Conservation (phyloP, 1,284 basidiomycete genomes). For the Moesziomyces antarcticus region DNA sequence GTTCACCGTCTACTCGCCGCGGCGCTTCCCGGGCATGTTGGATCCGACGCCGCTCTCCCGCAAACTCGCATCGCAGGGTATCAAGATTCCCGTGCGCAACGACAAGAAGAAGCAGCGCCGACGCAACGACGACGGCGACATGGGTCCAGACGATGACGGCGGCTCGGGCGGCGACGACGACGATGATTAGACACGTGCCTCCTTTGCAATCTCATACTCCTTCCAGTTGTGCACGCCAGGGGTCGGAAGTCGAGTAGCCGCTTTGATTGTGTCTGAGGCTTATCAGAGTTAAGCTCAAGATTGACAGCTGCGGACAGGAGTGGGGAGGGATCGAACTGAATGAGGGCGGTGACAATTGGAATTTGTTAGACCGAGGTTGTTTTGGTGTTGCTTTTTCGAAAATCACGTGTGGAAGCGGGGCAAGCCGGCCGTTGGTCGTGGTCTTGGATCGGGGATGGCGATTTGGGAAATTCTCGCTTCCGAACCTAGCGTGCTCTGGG, state of each 20-base stretch:
- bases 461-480: neutral
- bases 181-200: constrained; percentile 25
- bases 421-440: neutral
- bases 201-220: neutral
- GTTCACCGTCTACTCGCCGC: constrained; percentile 60
- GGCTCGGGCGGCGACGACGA: constrained; percentile 45
- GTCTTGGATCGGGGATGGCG: neutral
- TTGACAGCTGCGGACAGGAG: neutral
- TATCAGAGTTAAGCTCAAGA: constrained; percentile 7
- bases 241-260: neutral
- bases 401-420: neutral
- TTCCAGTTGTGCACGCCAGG: neutral
- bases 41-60: constrained; percentile 59
- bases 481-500: neutral
- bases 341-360: constrained; percentile 1
- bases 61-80: constrained; percentile 60
- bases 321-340: neutral
- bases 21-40: constrained; percentile 60
- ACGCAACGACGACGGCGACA: constrained; percentile 22
- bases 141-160: constrained; percentile 29
- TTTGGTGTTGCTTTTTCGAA: neutral
- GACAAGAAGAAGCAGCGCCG: constrained; percentile 60
- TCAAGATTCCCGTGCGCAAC: constrained; percentile 61
- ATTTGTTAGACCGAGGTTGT: neutral
- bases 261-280: neutral